Evolutionary conservation across 108 stramenopile species (phyloP), one percentile per base, ranked within the genome.

Genomic region (Conticribra guillardii): DNA sequence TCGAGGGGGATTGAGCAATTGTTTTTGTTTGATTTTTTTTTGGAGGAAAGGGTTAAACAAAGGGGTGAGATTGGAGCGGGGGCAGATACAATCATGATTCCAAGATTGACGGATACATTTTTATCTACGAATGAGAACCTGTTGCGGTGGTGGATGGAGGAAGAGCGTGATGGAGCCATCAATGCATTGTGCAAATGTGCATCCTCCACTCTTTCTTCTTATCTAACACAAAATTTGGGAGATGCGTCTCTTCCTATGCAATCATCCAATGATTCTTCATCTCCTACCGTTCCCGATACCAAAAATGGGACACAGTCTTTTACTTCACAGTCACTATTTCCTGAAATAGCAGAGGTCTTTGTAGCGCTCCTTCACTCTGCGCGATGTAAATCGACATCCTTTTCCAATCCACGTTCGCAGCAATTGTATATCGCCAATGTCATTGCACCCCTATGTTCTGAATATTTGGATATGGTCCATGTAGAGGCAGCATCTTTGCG

Each of bases 301-400:
- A 27, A 17, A 63, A 23, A 26, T 28, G 24, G 17, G 31, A 23
- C 30, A 0, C 46, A 49, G n/a, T 23, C 37, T 17, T 23, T 31
- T 33, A 44, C 21, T 26, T 44, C 58, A 49, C 51, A 71, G 24
- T 58, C 44, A 15, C 59, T 79, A 1, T 79, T 51, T 19, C 81
- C 86, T 18, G 84, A 84, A 18, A 81, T 86, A 17, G 80, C 87
- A 45, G 91, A 93, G 64, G 47, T 89, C 19, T 87, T 93, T 61
- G 83, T 80, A 17, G 79, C 88, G 9, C 68, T 89, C 16, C 76
- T 93, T 32, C 80, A 89, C 23, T 86, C 88, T 17, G 69, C 85
- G 15, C 79, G 82, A 53, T 67, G 60, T 33, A 93, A 93, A 76
- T 86, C 84, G 3, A 64, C 76, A 21, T 34, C 65, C 8, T 74